These are phyloP conservation scores for Suillus subalutaceus DNA, from an alignment of 768 basidiomycete genomes.

Conservation along the genomic window DNA sequence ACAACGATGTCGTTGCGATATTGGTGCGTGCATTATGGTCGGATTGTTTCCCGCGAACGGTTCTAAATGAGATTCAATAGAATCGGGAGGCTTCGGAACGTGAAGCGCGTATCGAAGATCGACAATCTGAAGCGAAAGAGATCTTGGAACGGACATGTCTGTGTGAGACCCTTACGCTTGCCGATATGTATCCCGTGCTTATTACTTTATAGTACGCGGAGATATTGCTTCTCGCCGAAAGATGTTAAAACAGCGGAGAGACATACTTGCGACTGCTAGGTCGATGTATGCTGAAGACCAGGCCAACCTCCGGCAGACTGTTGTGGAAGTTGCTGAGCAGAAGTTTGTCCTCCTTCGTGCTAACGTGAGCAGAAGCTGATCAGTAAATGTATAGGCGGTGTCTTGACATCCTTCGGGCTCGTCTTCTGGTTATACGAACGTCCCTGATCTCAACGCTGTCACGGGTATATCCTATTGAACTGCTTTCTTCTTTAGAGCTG, in stretches of 20 bases:
- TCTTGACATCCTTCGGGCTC: conserved; percentile 48
- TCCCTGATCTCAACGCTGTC: conserved; percentile 72
- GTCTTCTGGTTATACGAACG: conserved; percentile 56
- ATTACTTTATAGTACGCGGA: conserved; percentile 40
- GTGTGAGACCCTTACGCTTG: conserved; percentile 43
- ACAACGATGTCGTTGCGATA: conserved; percentile 39
- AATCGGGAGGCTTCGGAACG: conserved; percentile 71
- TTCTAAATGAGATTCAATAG: conserved; percentile 42
- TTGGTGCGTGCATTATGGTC: conserved; percentile 43
- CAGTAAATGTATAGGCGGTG: conserved; percentile 41
- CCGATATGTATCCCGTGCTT: conserved; percentile 17
- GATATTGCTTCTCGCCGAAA: conserved; percentile 47
- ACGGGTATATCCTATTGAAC: conserved; percentile 86
- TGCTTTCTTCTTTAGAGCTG: conserved; percentile 81
- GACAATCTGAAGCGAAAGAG: conserved; percentile 44
- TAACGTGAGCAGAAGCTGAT: conserved; percentile 10
- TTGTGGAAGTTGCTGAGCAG: conserved; percentile 40
- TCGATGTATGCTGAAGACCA: conserved; percentile 39
- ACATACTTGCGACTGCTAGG: conserved; percentile 46
- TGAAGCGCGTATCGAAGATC: conserved; percentile 53
- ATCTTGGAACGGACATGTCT: conserved; percentile 47
- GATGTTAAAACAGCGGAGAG: conserved; percentile 48
- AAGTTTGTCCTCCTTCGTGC: conserved; percentile 33
- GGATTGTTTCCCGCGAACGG: conserved; percentile 28
- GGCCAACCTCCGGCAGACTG: conserved; percentile 26